phyloP scores from a whole-genome alignment of 768 basidiomycete genomes.

The Leucogyrophana mollusca region DNA sequence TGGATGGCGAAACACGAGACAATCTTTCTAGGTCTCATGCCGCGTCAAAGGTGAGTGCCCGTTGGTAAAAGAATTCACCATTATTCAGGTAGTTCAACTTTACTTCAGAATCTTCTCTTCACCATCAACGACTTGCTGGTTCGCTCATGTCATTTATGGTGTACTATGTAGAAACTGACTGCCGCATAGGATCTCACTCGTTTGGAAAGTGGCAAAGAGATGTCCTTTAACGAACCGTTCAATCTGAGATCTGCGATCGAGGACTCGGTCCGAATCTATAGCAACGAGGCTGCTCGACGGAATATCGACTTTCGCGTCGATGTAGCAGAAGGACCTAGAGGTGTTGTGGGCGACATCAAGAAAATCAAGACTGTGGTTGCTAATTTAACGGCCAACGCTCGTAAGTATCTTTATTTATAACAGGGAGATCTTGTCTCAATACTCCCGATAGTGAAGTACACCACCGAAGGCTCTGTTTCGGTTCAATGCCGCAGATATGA shows the following conservation, averaged over 20 bases:
- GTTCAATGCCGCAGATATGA: slow-evolving; percentile 53
- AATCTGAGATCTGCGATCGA: slow-evolving; percentile 58
- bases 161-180: neutral
- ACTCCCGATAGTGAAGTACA: slow-evolving; percentile 69
- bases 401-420: slow-evolving; percentile 38
- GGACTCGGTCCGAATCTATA: slow-evolving; percentile 62
- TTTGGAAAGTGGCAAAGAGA: slow-evolving; percentile 72
- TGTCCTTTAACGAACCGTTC: slow-evolving; percentile 76
- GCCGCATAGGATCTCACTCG: slow-evolving; percentile 63
- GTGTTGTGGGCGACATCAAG: slow-evolving; percentile 67
- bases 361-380: slow-evolving; percentile 78
- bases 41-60: slow-evolving; percentile 59
- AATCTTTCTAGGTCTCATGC: slow-evolving; percentile 71
- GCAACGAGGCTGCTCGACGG: slow-evolving; percentile 62
- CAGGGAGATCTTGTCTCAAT: neutral
- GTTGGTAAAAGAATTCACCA: neutral
- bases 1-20: slow-evolving; percentile 72
- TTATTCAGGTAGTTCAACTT: neutral
- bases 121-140: slow-evolving; percentile 82
- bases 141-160: slow-evolving; percentile 4
- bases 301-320: slow-evolving; percentile 59
- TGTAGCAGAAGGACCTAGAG: slow-evolving; percentile 50
- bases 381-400: slow-evolving; percentile 74
- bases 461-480: slow-evolving; percentile 55
- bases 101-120: slow-evolving; percentile 61